Base-by-base conservation (phyloP, 768 basidiomycete genomes). In the Ramaria rubella region DNA sequence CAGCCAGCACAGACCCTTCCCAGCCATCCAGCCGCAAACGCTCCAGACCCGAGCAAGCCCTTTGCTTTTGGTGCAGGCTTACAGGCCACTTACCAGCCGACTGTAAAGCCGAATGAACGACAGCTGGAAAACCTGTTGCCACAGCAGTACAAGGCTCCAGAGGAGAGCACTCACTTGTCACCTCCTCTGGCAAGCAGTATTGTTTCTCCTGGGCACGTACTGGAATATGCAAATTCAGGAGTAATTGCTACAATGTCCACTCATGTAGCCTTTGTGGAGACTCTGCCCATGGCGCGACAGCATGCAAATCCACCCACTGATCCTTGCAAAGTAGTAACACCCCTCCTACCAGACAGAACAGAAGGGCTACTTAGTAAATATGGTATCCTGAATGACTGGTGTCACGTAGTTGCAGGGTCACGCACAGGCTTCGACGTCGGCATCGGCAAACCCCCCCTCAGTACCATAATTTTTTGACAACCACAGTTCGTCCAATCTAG, bases 361-460 rank as follows among this genome's bases (percentile, higher is more conserved):
- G 60, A 62, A 43, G 27, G 33, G 0, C 1, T 62, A 23, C 56
- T 72, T 14, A 8, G 34, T 30, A 43, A 56, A 8, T 55, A 59
- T 23, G 55, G 52, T 34, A 40, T 70, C 5, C 43, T 59, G 30
- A 48, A 56, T n/a, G 15, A 45, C 6, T 73, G 68, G 68, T 30
- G 4, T 1, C 65, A 74, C 36, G 61, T 75, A 1, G 15, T 72
- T 1, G 17, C 49, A 1, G 69, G 75, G 27, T 56, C 76, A 0
- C 59, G 58, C 0, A 23, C 65, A 14, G 74, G 74, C 38, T 46
- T 46, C 23, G 44, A 46, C 44, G 23, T 46, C 23, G 44, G 44
- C 11, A 46, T 46, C 12, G 9, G 23, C 9, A 12, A 24, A 9
- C 14, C 44, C 23, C 9, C 63, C 9, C 23, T 23, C 11, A 11